A percentile compares a stretch with the other conserved stretches of the same genome.
These are phyloP conservation scores for Phytophthora pseudosyringae DNA, from an alignment of 352 stramenopile species.

Conservation along the genomic window DNA sequence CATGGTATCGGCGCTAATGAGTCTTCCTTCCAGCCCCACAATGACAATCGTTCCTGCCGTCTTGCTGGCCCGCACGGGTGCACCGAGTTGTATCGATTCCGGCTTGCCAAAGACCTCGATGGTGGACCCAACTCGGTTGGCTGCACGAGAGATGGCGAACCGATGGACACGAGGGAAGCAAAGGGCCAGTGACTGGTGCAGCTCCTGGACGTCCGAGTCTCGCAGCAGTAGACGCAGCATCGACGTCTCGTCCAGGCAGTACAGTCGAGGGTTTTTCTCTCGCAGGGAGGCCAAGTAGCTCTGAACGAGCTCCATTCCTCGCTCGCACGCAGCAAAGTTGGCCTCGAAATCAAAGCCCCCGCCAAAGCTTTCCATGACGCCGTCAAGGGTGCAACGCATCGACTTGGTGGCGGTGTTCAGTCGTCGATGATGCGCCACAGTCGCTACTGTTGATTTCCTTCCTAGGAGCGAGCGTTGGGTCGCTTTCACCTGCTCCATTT, in stretches of 20 bases:
- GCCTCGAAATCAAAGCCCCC: conserved; percentile 64
- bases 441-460: conserved; percentile 9
- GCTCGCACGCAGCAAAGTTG: conserved; percentile 44
- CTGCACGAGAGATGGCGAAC: conserved; percentile 36
- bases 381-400: conserved; percentile 45
- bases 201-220: conserved; percentile 45
- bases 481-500: conserved; percentile 11
- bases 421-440: conserved; percentile 6
- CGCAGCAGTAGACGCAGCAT: conserved; percentile 50
- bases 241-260: conserved; percentile 42
- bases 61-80: conserved; percentile 8
- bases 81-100: conserved; percentile 3
- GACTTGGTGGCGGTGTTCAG: conserved; percentile 16
- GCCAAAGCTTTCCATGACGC: conserved; percentile 50
- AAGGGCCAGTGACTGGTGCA: conserved; percentile 33
- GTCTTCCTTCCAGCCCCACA: conserved; percentile 24
- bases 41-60: conserved; percentile 33
- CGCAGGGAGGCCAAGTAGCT: conserved; percentile 48
- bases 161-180: conserved; percentile 50
- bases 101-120: conserved; percentile 29
- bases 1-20: neutral
- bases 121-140: conserved; percentile 22
- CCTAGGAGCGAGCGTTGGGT: conserved; percentile 3
- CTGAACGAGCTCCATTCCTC: conserved; percentile 42
- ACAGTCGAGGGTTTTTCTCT: conserved; percentile 49